A percentile compares a stretch with the other conserved stretches of the same genome.
Evolutionary conservation across 2,329 filamentous ascomycete species (phyloP).

Genomic region (Fusarium irregulare): DNA sequence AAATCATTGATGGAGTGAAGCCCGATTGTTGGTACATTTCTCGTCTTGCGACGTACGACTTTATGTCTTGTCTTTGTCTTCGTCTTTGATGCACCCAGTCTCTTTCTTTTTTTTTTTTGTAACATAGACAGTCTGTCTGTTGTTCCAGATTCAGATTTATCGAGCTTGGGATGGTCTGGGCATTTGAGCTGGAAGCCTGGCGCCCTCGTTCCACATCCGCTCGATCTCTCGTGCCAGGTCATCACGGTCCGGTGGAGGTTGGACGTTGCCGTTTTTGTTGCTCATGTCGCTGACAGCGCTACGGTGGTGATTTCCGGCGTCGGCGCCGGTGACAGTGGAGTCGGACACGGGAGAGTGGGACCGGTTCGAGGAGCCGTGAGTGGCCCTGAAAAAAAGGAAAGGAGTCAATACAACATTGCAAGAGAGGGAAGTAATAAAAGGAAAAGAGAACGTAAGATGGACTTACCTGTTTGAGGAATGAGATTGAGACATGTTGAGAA

Average conservation of each 20-base stretch:
- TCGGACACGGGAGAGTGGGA: neutral
- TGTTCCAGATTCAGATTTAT: neutral
- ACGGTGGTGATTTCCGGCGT: neutral
- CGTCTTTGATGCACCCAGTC: neutral
- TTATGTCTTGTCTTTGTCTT: neutral
- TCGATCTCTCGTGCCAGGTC: neutral
- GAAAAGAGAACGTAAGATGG: too few relatives aligned
- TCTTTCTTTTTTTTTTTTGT: neutral
- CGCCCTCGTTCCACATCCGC: neutral
- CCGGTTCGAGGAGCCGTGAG: conserved; percentile 3
- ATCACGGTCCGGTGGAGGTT: neutral
- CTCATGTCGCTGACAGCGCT: too few relatives aligned
- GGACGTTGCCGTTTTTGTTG: neutral
- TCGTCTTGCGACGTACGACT: conserved; percentile 15
- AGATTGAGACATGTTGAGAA: neutral
- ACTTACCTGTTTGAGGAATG: neutral
- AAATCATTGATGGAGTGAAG: neutral
- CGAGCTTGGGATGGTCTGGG: neutral
- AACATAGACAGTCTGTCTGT: neutral
- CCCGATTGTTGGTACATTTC: neutral
- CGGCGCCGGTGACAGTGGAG: neutral
- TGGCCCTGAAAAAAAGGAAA: neutral
- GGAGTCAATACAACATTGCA: neutral
- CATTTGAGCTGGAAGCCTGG: neutral
- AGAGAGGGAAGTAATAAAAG: neutral